A percentile compares a stretch with the other conserved stretches of the same genome.
Conservation (phyloP, 192 early-diverging fungal genomes). For the Podila epicladia region DNA sequence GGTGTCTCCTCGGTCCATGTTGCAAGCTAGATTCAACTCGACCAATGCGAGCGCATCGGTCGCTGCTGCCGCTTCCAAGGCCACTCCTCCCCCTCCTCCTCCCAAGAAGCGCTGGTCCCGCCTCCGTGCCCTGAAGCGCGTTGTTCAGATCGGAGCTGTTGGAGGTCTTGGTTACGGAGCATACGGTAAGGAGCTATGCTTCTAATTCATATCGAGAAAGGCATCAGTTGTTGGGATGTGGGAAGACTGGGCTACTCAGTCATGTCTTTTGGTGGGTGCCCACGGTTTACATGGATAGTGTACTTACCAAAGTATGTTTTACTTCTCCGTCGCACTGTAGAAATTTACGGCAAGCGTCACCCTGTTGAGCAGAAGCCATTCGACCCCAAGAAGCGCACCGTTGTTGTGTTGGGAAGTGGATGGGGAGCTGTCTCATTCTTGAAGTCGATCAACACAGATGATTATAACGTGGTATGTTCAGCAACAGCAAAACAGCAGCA, state of each 20-base stretch:
- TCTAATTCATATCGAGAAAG: background rate
- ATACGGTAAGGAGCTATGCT: conserved; percentile 35
- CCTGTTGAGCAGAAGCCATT: conserved; percentile 49
- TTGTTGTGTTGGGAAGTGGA: conserved; percentile 36
- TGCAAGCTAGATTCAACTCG: conserved; percentile 31
- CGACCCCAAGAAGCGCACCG: conserved; percentile 54
- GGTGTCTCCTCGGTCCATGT: conserved; percentile 18
- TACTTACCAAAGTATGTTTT: background rate
- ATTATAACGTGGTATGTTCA: conserved; percentile 75
- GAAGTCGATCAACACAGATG: conserved; percentile 77
- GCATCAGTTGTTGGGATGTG: background rate
- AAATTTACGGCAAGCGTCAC: conserved; percentile 50
- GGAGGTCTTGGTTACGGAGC: conserved; percentile 35
- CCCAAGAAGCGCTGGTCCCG: conserved; percentile 51
- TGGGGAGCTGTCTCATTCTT: conserved; percentile 63
- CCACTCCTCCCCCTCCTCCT: conserved; percentile 12
- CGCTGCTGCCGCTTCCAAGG: conserved; percentile 11
- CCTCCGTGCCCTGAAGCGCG: conserved; percentile 45
- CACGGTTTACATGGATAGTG: background rate
- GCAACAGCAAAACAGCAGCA: background rate
- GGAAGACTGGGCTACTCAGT: background rate
- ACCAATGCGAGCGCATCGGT: conserved; percentile 31
- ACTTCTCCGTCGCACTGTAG: conserved; percentile 19
- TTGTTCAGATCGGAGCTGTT: conserved; percentile 47
- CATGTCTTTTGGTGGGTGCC: too few species aligned